Evolutionary conservation across 129 eudicot genomes (phyloP), one percentile per base, ranked within the genome.

Genomic region (Glebionis coronaria): DNA sequence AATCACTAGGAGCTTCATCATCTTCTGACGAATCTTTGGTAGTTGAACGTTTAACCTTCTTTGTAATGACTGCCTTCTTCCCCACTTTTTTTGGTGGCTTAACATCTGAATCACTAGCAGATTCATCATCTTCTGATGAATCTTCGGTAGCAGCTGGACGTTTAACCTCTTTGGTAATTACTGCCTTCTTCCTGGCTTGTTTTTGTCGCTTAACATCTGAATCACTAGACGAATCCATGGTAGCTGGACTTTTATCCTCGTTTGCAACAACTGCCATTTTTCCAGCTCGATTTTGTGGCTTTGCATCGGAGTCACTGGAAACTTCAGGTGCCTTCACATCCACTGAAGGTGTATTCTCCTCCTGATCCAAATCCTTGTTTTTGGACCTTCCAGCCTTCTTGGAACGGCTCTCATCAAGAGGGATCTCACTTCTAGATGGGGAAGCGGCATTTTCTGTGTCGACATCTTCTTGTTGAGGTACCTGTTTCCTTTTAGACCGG

Each of bases 121-220:
- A n/a, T 44, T 65, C 80, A 27, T 23, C 25, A 23, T 85, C 82
- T 70, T 72, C 81, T 12, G 87, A 47, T 60, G 75, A 77, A 53
- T 76, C 80, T 46, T 70, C 75, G 12, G 55, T 51, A 10, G 67
- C 74, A n/a, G n/a, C n/a, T 57, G 62, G 61, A 2, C 19, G 51
- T 56, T 63, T 80, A 29, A 79, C 82, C 79, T 72, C 72, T 49
- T 75, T 71, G 11, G 57, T 14, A 77, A 38, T 79, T 56, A 63
- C 49, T 15, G 55, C 73, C 61, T 83, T 85, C 69, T 81, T 82
- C 12, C 84, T 82, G n/a, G n/a, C n/a, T n/a, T n/a, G n/a, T n/a
- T n/a, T n/a, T n/a, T n/a, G n/a, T n/a, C n/a, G n/a, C n/a, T n/a
- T n/a, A n/a, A n/a, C 0, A 73, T 75, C 83, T 8, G 79, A 73